A percentile compares a stretch with the other conserved stretches of the same genome.
Conservation (phyloP, 169 alveolate species). For the Perkinsus marinus region DNA sequence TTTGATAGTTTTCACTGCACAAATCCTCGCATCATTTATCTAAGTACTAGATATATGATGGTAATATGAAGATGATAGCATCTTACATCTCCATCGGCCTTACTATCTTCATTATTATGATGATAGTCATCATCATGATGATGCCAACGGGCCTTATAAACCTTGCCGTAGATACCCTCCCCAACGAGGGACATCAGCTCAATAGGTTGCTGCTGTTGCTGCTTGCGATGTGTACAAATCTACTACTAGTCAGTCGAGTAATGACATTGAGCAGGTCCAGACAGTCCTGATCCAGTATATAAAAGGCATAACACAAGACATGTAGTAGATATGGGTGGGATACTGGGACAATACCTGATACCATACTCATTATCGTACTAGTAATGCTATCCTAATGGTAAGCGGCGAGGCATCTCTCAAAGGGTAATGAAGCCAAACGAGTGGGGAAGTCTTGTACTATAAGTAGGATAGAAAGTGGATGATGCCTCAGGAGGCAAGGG, state of each 20-base stretch:
- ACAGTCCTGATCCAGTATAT: background rate
- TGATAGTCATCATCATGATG: background rate
- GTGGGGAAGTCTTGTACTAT: too few relatives aligned
- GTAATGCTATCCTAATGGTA: too few relatives aligned
- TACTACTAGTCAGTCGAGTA: background rate
- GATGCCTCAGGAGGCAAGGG: background rate
- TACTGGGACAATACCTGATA: background rate
- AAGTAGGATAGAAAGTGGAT: too few relatives aligned
- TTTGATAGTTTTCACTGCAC: background rate
- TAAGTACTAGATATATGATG: background rate
- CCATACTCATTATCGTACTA: background rate
- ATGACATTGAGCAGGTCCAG: background rate
- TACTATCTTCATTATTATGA: background rate
- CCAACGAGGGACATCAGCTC: constrained; percentile 31
- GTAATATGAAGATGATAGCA: background rate
- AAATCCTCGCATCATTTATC: background rate
- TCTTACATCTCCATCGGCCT: background rate
- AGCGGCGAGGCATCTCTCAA: too few relatives aligned
- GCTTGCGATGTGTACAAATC: background rate
- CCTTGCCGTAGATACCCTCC: constrained; percentile 72
- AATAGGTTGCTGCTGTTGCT: background rate
- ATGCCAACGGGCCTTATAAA: constrained; percentile 40
- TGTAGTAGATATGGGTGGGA: background rate
- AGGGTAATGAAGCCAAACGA: too few relatives aligned
- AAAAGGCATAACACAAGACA: background rate